Evolutionary conservation across 306 rosid species (phyloP), one percentile per base, ranked within the genome.

Genomic region (Vigna mungo): DNA sequence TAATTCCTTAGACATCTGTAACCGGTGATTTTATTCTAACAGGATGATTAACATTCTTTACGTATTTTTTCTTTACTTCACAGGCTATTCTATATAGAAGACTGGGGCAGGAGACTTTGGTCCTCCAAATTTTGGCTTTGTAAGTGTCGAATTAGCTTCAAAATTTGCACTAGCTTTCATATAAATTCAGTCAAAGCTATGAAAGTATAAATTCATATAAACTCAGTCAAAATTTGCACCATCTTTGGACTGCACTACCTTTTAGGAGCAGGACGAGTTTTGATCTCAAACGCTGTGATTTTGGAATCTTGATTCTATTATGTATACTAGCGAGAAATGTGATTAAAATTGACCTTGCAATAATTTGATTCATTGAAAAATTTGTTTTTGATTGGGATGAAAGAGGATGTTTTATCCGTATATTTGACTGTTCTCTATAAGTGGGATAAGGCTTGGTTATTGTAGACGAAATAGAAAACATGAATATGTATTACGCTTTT

Each of bases 1-100:
- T 25, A 25, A 25, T 25, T 25, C 27, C 27, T 3, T 25, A 25
- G 27, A 25, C 2, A 2, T 25, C 27, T 25, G 27, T 25, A 25
- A 25, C 27, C 0, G 27, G 27, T 2, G 27, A 25, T 25, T 25
- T 25, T 2, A 25, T 25, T 25, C 27, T 25, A 25, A 25, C 27
- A 2, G 17, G 41, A 30, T 51, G 68, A 54, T 54, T 70, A 11
- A 27, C 34, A 4, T 75, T 68, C 74, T 37, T 56, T 6, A 39
- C 44, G 54, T 60, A 34, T 55, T 18, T 75, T 80, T 70, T 76
- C 34, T 74, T 68, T 81, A 72, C 66, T 69, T 51, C 54, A 82
- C 92, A 95, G 98, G 97, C 98, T 63, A 90, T 95, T 84, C 89
- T 95, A 27, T 95, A 95, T 88, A 90, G 94, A 76, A 92, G 89